A percentile compares a stretch with the other conserved stretches of the same genome.
Evolutionary conservation across 1,139 yeast genomes (phyloP).

Genomic region (Magnusiomyces paraingens): DNA sequence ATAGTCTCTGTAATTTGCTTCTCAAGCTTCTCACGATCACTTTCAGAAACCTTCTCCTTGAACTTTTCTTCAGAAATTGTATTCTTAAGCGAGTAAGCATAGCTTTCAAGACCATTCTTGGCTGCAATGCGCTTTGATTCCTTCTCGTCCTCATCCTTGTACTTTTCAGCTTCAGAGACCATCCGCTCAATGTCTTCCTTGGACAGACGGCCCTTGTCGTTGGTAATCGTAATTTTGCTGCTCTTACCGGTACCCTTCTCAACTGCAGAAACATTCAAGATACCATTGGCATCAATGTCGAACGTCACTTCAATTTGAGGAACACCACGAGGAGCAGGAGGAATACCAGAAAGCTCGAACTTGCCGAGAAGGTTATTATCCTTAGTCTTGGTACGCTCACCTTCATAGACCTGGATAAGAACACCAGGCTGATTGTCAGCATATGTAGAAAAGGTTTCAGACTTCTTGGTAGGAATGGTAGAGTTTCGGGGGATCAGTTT

Average conservation of each 20-base stretch:
- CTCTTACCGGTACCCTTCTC: slow-evolving; percentile 87
- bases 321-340: slow-evolving; percentile 95
- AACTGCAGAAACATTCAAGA: slow-evolving; percentile 65
- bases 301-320: slow-evolving; percentile 80
- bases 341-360: slow-evolving; percentile 86
- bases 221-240: slow-evolving; percentile 75
- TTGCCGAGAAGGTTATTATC: slow-evolving; percentile 92
- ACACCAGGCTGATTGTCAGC: slow-evolving; percentile 95
- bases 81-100: slow-evolving; percentile 85
- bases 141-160: slow-evolving; percentile 77
- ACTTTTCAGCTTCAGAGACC: slow-evolving; percentile 71
- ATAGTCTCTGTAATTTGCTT: slow-evolving; percentile 82
- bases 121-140: slow-evolving; percentile 69
- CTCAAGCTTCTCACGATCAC: slow-evolving; percentile 71
- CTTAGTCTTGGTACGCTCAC: slow-evolving; percentile 90
- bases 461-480: slow-evolving; percentile 88
- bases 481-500: slow-evolving; percentile 88
- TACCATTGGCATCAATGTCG: background rate
- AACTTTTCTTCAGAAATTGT: slow-evolving; percentile 71
- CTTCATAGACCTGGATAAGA: slow-evolving; percentile 86
- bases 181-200: slow-evolving; percentile 12
- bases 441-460: slow-evolving; percentile 85
- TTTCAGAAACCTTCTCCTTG: slow-evolving; percentile 75
- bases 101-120: slow-evolving; percentile 89
- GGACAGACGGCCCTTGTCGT: slow-evolving; percentile 69